Evolutionary conservation across 1,284 basidiomycete species (phyloP), one percentile per base, ranked within the genome.

Genomic region (Exobasidium cylindrosporum): DNA sequence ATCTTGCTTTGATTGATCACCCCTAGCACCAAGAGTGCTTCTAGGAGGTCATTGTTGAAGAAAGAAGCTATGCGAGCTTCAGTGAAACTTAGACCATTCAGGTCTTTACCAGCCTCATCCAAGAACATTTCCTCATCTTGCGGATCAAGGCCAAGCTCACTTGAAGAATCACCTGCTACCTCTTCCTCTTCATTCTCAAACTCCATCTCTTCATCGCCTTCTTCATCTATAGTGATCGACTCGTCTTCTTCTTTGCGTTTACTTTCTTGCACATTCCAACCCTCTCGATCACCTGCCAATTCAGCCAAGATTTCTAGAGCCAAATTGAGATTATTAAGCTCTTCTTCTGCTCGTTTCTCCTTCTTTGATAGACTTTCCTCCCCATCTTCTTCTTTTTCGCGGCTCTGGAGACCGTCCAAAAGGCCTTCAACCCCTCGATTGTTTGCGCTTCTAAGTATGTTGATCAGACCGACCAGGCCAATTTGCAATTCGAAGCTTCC

Each of bases 241-340:
- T 58, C 49, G 14, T 28, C 45, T 21, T 14, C 60, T 14, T 40
- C 54, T 21, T 55, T 29, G 17, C 23, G 3, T 26, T 40, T 46
- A 28, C 54, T 40, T 17, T n/a, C 30, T 11, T 21, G n/a, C 23
- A 43, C 54, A 44, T 47, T 45, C 56, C 56, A 45, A n/a, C 30
- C 24, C 40, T 61, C 35, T 52, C 74, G 29, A 44, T 54, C 28
- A 13, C 58, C 68, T 13, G 65, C 66, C 60, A 76, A 57, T 59
- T 78, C 76, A 14, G 74, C 72, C 1, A 77, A 45, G 3, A 76
- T 59, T 46, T 78, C 76, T 26, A 77, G 57, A 17, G 74, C 71
- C 11, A 77, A 65, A 61, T 69, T 64, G 14, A 68, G 32, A 14
- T 64, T 74, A 31, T 73, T 68, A 24, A 67, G 61, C 47, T 67